Percentiles rank a stretch among this genome's conserved stretches.
These are phyloP conservation scores for Akanthomyces lecanii DNA, from an alignment of 2,329 filamentous ascomycete genomes.

Conservation along the genomic window DNA sequence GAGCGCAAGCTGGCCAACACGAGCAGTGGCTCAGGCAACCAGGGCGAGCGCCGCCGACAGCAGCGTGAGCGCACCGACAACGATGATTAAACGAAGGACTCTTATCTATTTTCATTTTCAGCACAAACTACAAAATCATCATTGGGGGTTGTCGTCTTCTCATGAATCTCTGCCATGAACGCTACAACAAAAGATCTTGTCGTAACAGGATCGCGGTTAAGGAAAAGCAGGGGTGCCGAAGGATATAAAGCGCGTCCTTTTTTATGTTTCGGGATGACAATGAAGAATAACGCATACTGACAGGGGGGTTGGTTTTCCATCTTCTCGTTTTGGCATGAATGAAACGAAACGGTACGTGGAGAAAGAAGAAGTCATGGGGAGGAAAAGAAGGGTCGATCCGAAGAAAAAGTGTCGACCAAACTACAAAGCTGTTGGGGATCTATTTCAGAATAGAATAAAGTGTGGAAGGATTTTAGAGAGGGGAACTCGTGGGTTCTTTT, in stretches of 20 bases:
- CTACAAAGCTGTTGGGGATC: not conserved
- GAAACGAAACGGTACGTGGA: slow-evolving; percentile 4
- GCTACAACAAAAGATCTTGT: not conserved
- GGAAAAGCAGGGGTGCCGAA: not conserved
- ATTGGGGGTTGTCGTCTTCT: not conserved
- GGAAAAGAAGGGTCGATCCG: not conserved
- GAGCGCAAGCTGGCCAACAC: slow-evolving; percentile 60
- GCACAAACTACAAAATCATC: slow-evolving; percentile 3
- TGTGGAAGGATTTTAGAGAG: not conserved
- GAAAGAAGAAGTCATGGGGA: not conserved
- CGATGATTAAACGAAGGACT: slow-evolving; percentile 44
- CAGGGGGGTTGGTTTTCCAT: not conserved
- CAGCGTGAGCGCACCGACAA: slow-evolving; percentile 50
- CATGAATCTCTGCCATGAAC: not conserved
- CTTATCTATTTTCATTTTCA: not conserved
- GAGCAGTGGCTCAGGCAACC: slow-evolving; percentile 25
- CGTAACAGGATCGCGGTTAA: not conserved
- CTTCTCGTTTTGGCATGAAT: slow-evolving; percentile 7
- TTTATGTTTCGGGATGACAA: not conserved
- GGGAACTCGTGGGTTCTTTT: not conserved
- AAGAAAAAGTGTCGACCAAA: not conserved
- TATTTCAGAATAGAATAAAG: not conserved
- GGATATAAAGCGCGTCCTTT: not conserved
- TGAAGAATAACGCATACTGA: not conserved
- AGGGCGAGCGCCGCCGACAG: slow-evolving; percentile 32